phyloP scores from a whole-genome alignment of 2,329 filamentous ascomycete genomes.

The Alternaria solani region DNA sequence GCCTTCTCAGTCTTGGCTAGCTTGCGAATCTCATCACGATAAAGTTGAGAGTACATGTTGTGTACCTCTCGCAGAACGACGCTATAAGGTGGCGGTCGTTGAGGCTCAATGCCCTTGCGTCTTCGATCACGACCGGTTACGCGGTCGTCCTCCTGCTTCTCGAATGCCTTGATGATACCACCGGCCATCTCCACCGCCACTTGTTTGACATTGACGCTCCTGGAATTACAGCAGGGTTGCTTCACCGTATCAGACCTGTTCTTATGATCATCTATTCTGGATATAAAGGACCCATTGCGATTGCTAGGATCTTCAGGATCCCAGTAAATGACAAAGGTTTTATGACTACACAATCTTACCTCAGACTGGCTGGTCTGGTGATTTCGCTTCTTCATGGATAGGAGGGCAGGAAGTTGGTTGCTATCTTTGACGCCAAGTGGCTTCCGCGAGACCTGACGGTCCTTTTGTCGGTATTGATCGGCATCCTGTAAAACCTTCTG shows the following conservation, averaged over 20 bases:
- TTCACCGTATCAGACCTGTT: neutral
- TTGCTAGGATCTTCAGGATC: conserved; percentile 11
- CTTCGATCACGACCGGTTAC: neutral
- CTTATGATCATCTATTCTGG: neutral
- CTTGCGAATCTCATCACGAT: neutral
- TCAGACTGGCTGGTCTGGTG: neutral
- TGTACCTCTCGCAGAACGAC: conserved; percentile 6
- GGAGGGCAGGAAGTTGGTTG: neutral
- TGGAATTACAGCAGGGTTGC: neutral
- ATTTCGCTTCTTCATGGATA: neutral
- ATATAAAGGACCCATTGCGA: conserved; percentile 9
- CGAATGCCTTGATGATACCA: conserved; percentile 4
- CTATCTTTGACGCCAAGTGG: neutral
- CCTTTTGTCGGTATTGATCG: conserved; percentile 1
- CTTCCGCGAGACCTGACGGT: neutral
- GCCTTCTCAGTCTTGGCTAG: conserved; percentile 4
- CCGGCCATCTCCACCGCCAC: neutral
- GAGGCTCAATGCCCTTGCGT: neutral
- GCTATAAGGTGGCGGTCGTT: neutral
- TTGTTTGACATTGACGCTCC: neutral
- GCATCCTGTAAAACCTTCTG: neutral
- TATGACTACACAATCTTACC: conserved; percentile 10
- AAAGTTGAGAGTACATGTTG: conserved; percentile 8
- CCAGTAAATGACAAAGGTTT: conserved; percentile 13
- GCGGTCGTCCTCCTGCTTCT: neutral